Evolutionary conservation across 768 basidiomycete species (phyloP).

Genomic region (Kwoniella mangroviensis): DNA sequence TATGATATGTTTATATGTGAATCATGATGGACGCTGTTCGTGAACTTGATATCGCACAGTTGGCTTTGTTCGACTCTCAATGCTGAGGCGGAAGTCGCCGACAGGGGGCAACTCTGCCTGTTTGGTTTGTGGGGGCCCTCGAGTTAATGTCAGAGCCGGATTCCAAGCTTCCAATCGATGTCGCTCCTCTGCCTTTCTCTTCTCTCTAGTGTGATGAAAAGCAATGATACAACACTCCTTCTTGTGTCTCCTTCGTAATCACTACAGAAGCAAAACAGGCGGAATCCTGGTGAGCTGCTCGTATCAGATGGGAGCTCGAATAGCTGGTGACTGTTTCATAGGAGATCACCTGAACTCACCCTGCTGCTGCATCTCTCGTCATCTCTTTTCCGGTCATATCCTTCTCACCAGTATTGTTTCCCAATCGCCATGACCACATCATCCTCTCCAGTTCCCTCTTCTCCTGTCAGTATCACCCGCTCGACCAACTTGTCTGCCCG

Average conservation of each 20-base stretch:
- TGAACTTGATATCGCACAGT: too few species aligned
- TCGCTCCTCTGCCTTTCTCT: neutral
- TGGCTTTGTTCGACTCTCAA: too few species aligned
- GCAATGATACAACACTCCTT: neutral
- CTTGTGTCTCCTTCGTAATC: neutral
- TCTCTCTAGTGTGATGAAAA: neutral
- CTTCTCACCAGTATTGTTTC: neutral
- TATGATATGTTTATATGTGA: neutral
- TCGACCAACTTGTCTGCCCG: slow-evolving; percentile 11
- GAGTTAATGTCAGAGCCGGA: neutral
- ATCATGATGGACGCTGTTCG: neutral
- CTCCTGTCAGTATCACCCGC: slow-evolving; percentile 2
- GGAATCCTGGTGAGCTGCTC: too few species aligned
- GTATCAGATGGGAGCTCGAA: too few species aligned
- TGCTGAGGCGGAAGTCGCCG: neutral
- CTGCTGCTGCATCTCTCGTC: neutral
- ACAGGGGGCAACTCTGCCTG: neutral
- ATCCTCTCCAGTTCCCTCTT: slow-evolving; percentile 5
- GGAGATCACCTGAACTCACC: too few species aligned
- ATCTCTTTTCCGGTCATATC: neutral
- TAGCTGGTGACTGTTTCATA: too few species aligned
- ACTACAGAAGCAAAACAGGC: neutral
- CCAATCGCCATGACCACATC: slow-evolving; percentile 10
- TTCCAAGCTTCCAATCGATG: too few species aligned
- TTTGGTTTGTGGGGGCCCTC: neutral